A percentile compares a stretch with the other conserved stretches of the same genome.
These are phyloP conservation scores for Aspergillus ellipticus DNA, from an alignment of 495 filamentous ascomycete genomes.

Conservation along the genomic window DNA sequence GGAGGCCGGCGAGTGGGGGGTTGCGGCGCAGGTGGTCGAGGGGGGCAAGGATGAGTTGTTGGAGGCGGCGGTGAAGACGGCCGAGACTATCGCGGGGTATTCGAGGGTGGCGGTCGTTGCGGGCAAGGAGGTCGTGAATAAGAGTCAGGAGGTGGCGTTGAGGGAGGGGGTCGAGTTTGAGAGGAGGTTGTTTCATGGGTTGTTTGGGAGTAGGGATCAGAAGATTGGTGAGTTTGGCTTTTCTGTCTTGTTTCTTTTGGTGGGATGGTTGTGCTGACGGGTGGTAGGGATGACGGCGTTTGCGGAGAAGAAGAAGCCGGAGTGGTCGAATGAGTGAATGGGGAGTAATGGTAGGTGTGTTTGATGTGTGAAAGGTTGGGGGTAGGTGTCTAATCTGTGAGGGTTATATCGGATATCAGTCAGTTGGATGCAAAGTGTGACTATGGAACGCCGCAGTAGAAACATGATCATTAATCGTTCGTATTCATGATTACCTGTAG, in stretches of 20 bases:
- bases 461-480: slow-evolving; percentile 11
- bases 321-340: slow-evolving; percentile 78
- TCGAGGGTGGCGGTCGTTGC: slow-evolving; percentile 77
- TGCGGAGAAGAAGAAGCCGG: slow-evolving; percentile 86
- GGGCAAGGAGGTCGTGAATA: slow-evolving; percentile 97
- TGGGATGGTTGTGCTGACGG: slow-evolving; percentile 14
- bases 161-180: slow-evolving; percentile 93
- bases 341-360: background rate
- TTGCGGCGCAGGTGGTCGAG: slow-evolving; percentile 80
- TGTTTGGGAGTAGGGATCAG: slow-evolving; percentile 94
- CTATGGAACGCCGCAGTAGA: too few relatives aligned
- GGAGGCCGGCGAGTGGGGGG: slow-evolving; percentile 85
- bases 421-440: too few relatives aligned
- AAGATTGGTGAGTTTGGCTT: slow-evolving; percentile 68
- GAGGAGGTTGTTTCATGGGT: slow-evolving; percentile 80
- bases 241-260: background rate
- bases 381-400: slow-evolving; percentile 22
- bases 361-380: background rate
- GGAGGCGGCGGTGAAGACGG: slow-evolving; percentile 71
- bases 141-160: slow-evolving; percentile 84
- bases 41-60: slow-evolving; percentile 72
- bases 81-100: slow-evolving; percentile 82
- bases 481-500: slow-evolving; percentile 15
- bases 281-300: slow-evolving; percentile 81
- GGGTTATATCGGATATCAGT: too few relatives aligned